Evolutionary conservation across 2,329 filamentous ascomycete species (phyloP).

Genomic region (Stemphylium vesicarium): DNA sequence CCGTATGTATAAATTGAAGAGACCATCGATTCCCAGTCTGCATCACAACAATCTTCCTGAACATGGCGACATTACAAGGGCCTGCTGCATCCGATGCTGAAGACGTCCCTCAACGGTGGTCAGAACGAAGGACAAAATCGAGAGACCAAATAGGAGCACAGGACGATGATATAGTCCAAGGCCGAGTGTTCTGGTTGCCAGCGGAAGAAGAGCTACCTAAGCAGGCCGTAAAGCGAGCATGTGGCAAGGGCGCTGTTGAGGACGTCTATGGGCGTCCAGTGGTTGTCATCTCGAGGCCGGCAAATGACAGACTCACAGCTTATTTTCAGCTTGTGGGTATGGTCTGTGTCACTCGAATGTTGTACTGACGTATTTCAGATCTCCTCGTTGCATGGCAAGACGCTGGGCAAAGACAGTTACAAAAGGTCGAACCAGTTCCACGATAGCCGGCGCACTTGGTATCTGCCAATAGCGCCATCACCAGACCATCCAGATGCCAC

Average conservation of each 20-base stretch:
- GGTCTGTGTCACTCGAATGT: background rate
- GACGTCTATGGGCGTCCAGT: slow-evolving; percentile 45
- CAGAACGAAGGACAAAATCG: slow-evolving; percentile 13
- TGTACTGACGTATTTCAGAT: slow-evolving; percentile 34
- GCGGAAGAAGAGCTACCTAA: slow-evolving; percentile 35
- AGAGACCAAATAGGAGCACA: slow-evolving; percentile 19
- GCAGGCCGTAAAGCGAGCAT: slow-evolving; percentile 34
- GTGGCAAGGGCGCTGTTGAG: slow-evolving; percentile 42
- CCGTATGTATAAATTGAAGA: background rate
- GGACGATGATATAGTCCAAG: slow-evolving; percentile 29
- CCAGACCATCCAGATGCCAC: slow-evolving; percentile 40
- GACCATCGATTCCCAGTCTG: background rate
- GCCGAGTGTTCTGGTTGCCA: slow-evolving; percentile 43
- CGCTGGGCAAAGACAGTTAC: slow-evolving; percentile 38
- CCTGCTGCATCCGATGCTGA: background rate
- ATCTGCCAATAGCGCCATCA: slow-evolving; percentile 42
- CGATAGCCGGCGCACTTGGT: slow-evolving; percentile 39
- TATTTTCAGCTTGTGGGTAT: slow-evolving; percentile 46
- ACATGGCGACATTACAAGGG: slow-evolving; percentile 1
- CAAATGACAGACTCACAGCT: slow-evolving; percentile 29
- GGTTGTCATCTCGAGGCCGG: slow-evolving; percentile 42
- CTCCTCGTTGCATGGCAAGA: slow-evolving; percentile 44
- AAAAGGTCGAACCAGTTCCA: slow-evolving; percentile 43
- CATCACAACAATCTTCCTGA: background rate
- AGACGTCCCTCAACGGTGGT: slow-evolving; percentile 6